Evolutionary conservation across 1,284 basidiomycete species (phyloP), one percentile per base, ranked within the genome.

Genomic region (Cutaneotrichosporon arboriforme): DNA sequence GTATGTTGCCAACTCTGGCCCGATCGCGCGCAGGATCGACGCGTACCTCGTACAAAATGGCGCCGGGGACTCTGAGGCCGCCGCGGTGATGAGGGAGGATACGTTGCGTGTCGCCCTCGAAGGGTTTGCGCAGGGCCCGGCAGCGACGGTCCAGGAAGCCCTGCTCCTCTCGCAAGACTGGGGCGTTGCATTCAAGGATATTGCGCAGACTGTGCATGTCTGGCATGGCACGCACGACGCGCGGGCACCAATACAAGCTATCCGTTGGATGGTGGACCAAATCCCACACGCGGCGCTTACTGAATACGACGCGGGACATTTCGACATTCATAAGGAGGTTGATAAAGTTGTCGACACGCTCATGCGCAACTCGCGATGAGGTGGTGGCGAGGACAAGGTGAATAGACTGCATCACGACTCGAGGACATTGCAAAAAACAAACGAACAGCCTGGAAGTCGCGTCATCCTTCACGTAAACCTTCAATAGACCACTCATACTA

Each of bases 221-320:
- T 58, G 56, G 56, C 56, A 57, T 9, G 56, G 52, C 10, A n/a
- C 2, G 2, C n/a, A 21, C n/a, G 56, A 58, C 34, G 22, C 46
- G 8, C 36, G 46, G 1, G 15, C 51, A 12, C 56, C 56, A 2
- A 34, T 58, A 1, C 17, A 23, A 5, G 40, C 43, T 36, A 49
- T 54, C 15, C 15, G 37, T 17, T 44, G 43, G 36, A 44, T 58
- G 37, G 49, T 43, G n/a, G 46, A 20, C 5, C 49, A 21, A n/a
- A 49, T 58, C 9, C 55, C 55, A 5, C 21, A 38, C 4, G 39
- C 34, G 13, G 12, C 34, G 21, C 37, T 57, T 21, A 9, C 4
- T 15, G 52, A 44, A 46, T 42, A 31, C 13, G 26, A 34, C 4
- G 41, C 9, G 8, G 56, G 56, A 3, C 56, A 58, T 34, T 48